Evolutionary conservation across 2,329 filamentous ascomycete species (phyloP).

Genomic region (Ophiostoma montium): DNA sequence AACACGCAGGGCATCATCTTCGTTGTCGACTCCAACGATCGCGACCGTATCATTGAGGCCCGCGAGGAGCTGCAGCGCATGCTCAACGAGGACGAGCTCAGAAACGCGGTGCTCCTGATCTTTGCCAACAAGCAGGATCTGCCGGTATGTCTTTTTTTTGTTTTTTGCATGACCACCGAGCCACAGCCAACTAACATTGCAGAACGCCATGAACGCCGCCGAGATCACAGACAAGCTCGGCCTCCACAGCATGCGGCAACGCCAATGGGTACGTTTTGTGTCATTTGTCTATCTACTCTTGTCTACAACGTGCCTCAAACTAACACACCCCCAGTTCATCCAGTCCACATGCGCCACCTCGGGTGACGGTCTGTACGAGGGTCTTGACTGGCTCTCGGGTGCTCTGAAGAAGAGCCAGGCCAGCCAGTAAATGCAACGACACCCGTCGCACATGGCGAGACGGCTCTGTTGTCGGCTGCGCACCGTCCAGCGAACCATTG

Average conservation of each 20-base stretch:
- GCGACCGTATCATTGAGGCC: slow-evolving; percentile 93
- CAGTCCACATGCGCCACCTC: slow-evolving; percentile 71
- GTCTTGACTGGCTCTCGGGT: slow-evolving; percentile 68
- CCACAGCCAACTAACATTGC: slow-evolving; percentile 5
- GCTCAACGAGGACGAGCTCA: slow-evolving; percentile 97
- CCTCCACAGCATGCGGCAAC: slow-evolving; percentile 96
- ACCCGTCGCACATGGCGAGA: background rate
- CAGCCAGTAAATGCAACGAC: slow-evolving; percentile 7
- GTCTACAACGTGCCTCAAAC: background rate
- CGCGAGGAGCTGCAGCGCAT: slow-evolving; percentile 94
- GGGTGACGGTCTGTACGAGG: slow-evolving; percentile 71
- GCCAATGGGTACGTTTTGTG: slow-evolving; percentile 73
- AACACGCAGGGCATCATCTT: slow-evolving; percentile 99
- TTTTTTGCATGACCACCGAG: background rate
- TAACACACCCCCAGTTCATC: slow-evolving; percentile 39
- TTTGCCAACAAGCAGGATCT: slow-evolving; percentile 99
- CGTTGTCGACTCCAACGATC: slow-evolving; percentile 98
- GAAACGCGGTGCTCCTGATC: slow-evolving; percentile 89
- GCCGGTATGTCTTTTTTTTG: slow-evolving; percentile 48
- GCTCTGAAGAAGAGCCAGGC: slow-evolving; percentile 55
- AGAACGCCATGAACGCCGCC: slow-evolving; percentile 99
- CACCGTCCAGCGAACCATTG: background rate
- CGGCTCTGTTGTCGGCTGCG: background rate
- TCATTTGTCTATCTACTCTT: too few species aligned
- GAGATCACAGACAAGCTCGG: slow-evolving; percentile 99